Conservation (phyloP, 1,139 yeast genomes). For the Lodderomyces orthopsilosis region DNA sequence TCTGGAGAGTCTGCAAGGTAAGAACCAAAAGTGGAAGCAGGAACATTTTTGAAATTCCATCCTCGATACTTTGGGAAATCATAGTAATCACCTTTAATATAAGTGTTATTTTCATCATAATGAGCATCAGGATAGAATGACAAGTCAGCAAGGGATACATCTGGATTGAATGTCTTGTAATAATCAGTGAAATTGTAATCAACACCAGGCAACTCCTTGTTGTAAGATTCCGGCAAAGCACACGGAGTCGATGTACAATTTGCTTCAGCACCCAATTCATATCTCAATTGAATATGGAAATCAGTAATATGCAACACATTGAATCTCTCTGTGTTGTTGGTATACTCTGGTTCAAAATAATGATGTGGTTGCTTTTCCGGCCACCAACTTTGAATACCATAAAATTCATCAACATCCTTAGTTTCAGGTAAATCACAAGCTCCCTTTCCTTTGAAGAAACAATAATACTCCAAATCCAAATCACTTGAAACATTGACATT, state of each 20-base stretch:
- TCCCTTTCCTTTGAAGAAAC: constrained; percentile 24
- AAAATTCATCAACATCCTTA: constrained; percentile 26
- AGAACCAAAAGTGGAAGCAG: constrained; percentile 61
- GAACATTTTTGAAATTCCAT: constrained; percentile 40
- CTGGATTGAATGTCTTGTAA: constrained; percentile 19
- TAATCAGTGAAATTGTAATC: constrained; percentile 34
- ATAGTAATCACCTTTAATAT: constrained; percentile 39
- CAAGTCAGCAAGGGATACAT: constrained; percentile 21
- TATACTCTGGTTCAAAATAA: constrained; percentile 24
- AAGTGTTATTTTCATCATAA: constrained; percentile 33
- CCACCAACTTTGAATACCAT: constrained; percentile 29
- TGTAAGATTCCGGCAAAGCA: constrained; percentile 42
- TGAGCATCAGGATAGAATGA: constrained; percentile 19
- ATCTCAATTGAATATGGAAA: constrained; percentile 59
- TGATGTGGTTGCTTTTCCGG: constrained; percentile 29
- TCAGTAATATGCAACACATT: constrained; percentile 68
- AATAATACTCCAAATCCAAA: constrained; percentile 34
- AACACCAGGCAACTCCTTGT: constrained; percentile 25
- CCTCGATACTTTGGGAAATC: constrained; percentile 38
- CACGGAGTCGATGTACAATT: constrained; percentile 55
- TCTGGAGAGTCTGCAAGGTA: constrained; percentile 68
- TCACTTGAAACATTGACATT: constrained; percentile 37
- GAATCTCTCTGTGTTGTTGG: constrained; percentile 30
- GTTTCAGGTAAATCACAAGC: constrained; percentile 31
- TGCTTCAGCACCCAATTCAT: constrained; percentile 56